These are phyloP conservation scores for Talaromyces ruber DNA, from an alignment of 495 filamentous ascomycete species.

Conservation along the genomic window DNA sequence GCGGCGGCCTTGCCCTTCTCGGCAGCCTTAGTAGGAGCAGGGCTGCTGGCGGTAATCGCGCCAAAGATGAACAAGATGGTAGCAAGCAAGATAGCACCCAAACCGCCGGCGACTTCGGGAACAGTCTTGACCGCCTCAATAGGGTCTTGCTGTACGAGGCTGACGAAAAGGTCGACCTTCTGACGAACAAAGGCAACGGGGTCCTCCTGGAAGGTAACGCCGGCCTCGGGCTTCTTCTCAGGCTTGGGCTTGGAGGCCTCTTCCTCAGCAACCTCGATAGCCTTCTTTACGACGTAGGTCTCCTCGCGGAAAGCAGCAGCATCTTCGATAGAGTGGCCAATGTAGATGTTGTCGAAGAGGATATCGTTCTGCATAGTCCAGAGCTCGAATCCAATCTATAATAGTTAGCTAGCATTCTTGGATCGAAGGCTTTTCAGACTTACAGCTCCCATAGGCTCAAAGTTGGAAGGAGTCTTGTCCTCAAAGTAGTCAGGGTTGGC, in stretches of 20 bases:
- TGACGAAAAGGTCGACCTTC: slow-evolving; percentile 83
- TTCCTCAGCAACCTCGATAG: slow-evolving; percentile 76
- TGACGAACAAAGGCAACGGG: slow-evolving; percentile 82
- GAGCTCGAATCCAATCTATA: slow-evolving; percentile 90
- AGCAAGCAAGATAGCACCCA: slow-evolving; percentile 59
- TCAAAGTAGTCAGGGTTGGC: slow-evolving; percentile 95
- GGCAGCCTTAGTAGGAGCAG: slow-evolving; percentile 46
- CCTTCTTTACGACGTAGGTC: slow-evolving; percentile 88
- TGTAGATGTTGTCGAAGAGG: slow-evolving; percentile 99
- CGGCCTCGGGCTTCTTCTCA: slow-evolving; percentile 57
- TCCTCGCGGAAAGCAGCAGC: slow-evolving; percentile 83
- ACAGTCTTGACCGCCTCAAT: slow-evolving; percentile 83
- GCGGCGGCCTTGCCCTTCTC: slow-evolving; percentile 68
- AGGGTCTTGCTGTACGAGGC: slow-evolving; percentile 79
- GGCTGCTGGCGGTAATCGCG: slow-evolving; percentile 42
- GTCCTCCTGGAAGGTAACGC: slow-evolving; percentile 88
- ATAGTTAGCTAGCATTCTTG: slow-evolving; percentile 1
- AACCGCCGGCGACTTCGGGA: slow-evolving; percentile 79
- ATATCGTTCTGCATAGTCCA: slow-evolving; percentile 99
- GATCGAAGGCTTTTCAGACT: slow-evolving; percentile 26
- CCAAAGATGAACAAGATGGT: slow-evolving; percentile 61
- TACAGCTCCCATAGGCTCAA: slow-evolving; percentile 96
- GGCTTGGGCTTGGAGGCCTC: slow-evolving; percentile 74
- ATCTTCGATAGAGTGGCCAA: slow-evolving; percentile 94
- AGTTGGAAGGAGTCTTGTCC: slow-evolving; percentile 93